Evolutionary conservation across 1,139 yeast genomes (phyloP).

Genomic region (Candida neerlandica): DNA sequence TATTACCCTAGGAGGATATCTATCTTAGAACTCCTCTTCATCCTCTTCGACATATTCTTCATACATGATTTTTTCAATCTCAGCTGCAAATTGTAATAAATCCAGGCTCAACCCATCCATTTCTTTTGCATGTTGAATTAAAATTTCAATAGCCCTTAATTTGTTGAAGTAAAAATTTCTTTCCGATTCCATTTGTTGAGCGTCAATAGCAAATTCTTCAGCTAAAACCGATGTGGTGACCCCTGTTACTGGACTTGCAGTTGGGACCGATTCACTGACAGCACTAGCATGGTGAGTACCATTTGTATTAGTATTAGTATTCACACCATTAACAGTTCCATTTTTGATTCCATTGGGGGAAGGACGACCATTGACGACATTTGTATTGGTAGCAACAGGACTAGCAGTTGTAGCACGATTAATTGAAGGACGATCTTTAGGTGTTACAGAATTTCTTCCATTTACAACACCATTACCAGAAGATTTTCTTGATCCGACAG

Average conservation of each 20-base stretch:
- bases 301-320: not conserved
- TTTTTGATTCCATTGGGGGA: slow-evolving; percentile 6
- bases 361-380: not conserved
- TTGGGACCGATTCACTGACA: not conserved
- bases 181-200: slow-evolving; percentile 67
- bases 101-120: slow-evolving; percentile 7
- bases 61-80: slow-evolving; percentile 7
- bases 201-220: slow-evolving; percentile 8
- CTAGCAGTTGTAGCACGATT: not conserved
- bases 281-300: not conserved
- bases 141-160: slow-evolving; percentile 82
- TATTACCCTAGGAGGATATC: not conserved
- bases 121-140: slow-evolving; percentile 53
- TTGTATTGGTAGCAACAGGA: not conserved
- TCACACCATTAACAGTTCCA: not conserved
- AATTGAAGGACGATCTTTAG: not conserved
- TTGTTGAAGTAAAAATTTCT: slow-evolving; percentile 90
- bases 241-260: slow-evolving; percentile 8
- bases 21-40: slow-evolving; percentile 6
- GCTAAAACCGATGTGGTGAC: slow-evolving; percentile 22
- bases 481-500: slow-evolving; percentile 7
- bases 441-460: slow-evolving; percentile 1
- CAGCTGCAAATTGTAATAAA: slow-evolving; percentile 6
- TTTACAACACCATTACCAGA: slow-evolving; percentile 5
- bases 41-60: slow-evolving; percentile 8